phyloP scores from a whole-genome alignment of 2,329 filamentous ascomycete genomes.

The Colletotrichum brevisporum region DNA sequence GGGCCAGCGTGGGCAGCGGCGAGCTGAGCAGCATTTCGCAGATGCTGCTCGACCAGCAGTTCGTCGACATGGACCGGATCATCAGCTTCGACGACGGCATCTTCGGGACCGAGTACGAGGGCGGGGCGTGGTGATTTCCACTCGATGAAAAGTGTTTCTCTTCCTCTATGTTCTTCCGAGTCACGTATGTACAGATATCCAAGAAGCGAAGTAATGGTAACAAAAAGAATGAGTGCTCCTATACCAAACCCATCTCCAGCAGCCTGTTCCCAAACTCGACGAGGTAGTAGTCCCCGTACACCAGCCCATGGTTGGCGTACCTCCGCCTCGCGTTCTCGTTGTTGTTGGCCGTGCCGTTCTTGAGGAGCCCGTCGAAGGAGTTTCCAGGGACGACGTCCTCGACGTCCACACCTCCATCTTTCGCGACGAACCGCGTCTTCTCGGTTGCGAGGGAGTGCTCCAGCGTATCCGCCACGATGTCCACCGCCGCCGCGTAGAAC shows the following conservation, averaged over 20 bases:
- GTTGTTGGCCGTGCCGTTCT: conserved; percentile 52
- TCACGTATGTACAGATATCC: background rate
- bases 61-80: conserved; percentile 43
- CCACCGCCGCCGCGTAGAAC: conserved; percentile 35
- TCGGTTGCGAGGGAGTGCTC: conserved; percentile 45
- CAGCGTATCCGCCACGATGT: conserved; percentile 42
- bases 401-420: background rate
- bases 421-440: conserved; percentile 41
- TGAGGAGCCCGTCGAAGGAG: conserved; percentile 50
- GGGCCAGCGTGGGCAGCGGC: conserved; percentile 26
- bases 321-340: conserved; percentile 47
- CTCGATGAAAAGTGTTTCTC: background rate
- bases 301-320: conserved; percentile 56
- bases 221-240: background rate
- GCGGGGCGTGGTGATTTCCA: conserved; percentile 25
- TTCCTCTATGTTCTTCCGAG: background rate
- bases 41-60: conserved; percentile 40
- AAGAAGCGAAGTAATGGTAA: background rate
- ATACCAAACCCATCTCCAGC: conserved; percentile 51
- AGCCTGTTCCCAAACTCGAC: conserved; percentile 63
- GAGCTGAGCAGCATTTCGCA: conserved; percentile 45
- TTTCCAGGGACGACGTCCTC: conserved; percentile 28
- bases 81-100: conserved; percentile 45
- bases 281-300: conserved; percentile 65
- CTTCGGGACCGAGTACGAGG: conserved; percentile 41